These are phyloP conservation scores for Ophiocordyceps camponoti-leonardi DNA, from an alignment of 2,329 filamentous ascomycete species.

Conservation along the genomic window DNA sequence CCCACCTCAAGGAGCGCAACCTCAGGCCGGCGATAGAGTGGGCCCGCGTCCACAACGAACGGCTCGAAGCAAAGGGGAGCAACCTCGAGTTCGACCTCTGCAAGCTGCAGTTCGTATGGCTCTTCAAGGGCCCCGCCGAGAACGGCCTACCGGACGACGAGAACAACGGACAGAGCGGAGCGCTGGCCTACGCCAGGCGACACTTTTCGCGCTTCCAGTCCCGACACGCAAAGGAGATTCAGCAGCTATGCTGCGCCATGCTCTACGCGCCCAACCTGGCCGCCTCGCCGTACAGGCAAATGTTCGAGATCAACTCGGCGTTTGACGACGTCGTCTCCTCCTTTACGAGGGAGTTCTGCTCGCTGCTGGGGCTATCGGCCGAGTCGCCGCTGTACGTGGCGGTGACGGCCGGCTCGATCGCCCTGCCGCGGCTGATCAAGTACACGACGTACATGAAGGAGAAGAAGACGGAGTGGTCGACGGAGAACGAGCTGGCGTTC, in stretches of 20 bases:
- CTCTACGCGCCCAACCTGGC: slow-evolving; percentile 60
- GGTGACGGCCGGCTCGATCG: slow-evolving; percentile 80
- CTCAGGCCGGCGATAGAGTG: slow-evolving; percentile 73
- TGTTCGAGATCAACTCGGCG: slow-evolving; percentile 58
- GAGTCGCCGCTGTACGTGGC: slow-evolving; percentile 89
- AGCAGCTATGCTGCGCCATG: slow-evolving; percentile 66
- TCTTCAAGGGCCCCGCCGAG: slow-evolving; percentile 49
- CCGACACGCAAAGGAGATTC: slow-evolving; percentile 63
- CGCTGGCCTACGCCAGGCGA: slow-evolving; percentile 57
- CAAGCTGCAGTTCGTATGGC: slow-evolving; percentile 75
- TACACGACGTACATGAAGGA: slow-evolving; percentile 74
- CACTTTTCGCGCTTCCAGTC: slow-evolving; percentile 61
- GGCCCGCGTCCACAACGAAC: slow-evolving; percentile 53
- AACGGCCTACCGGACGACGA: slow-evolving; percentile 38
- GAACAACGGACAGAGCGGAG: slow-evolving; percentile 39
- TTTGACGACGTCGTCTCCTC: slow-evolving; percentile 75
- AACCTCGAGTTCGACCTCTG: slow-evolving; percentile 92
- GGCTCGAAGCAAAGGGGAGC: slow-evolving; percentile 67
- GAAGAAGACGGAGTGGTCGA: slow-evolving; percentile 90
- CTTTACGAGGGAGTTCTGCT: slow-evolving; percentile 92
- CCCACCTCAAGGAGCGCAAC: slow-evolving; percentile 57
- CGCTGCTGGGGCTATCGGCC: slow-evolving; percentile 71
- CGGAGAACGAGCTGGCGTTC: slow-evolving; percentile 74
- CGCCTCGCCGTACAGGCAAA: slow-evolving; percentile 59
- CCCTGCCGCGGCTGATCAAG: slow-evolving; percentile 76